phyloP scores from a whole-genome alignment of 768 basidiomycete genomes.

The Tephrocybe rancida region DNA sequence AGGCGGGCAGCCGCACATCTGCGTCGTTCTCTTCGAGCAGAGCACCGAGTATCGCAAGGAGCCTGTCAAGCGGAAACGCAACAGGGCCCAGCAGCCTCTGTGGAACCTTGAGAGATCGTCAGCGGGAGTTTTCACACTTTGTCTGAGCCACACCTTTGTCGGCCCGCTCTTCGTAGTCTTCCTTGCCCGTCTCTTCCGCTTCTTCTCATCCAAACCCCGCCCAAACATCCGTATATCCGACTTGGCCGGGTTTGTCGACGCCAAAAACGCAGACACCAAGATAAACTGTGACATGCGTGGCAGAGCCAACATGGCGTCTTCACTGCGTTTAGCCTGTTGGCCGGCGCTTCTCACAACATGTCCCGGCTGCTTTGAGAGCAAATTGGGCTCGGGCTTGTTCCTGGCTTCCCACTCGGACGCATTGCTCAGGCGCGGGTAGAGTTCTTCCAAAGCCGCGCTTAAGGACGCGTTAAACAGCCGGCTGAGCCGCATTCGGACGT shows the following conservation, averaged over 20 bases:
- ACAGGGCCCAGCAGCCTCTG: slow-evolving; percentile 81
- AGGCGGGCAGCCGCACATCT: slow-evolving; percentile 45
- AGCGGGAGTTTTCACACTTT: not conserved
- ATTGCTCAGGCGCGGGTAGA: slow-evolving; percentile 70
- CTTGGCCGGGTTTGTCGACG: slow-evolving; percentile 83
- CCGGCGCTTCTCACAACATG: slow-evolving; percentile 11
- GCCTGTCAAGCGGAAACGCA: slow-evolving; percentile 76
- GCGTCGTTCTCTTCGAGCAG: slow-evolving; percentile 74
- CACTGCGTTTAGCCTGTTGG: not conserved
- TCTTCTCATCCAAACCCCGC: slow-evolving; percentile 67
- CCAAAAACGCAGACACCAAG: slow-evolving; percentile 50
- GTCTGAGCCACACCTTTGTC: slow-evolving; percentile 15
- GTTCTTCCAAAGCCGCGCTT: slow-evolving; percentile 59
- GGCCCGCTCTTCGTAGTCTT: slow-evolving; percentile 43
- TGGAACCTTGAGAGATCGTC: slow-evolving; percentile 48
- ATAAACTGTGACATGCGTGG: slow-evolving; percentile 59
- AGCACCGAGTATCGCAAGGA: slow-evolving; percentile 79
- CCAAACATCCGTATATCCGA: slow-evolving; percentile 86
- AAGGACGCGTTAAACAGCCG: slow-evolving; percentile 66
- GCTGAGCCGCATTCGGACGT: slow-evolving; percentile 66
- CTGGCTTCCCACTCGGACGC: slow-evolving; percentile 62
- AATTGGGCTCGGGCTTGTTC: slow-evolving; percentile 48
- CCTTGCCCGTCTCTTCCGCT: slow-evolving; percentile 48
- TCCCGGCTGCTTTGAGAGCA: slow-evolving; percentile 33
- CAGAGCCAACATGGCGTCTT: slow-evolving; percentile 36